phyloP scores from a whole-genome alignment of 176 grass and related monocot genomes.

The Raddia distichophylla region DNA sequence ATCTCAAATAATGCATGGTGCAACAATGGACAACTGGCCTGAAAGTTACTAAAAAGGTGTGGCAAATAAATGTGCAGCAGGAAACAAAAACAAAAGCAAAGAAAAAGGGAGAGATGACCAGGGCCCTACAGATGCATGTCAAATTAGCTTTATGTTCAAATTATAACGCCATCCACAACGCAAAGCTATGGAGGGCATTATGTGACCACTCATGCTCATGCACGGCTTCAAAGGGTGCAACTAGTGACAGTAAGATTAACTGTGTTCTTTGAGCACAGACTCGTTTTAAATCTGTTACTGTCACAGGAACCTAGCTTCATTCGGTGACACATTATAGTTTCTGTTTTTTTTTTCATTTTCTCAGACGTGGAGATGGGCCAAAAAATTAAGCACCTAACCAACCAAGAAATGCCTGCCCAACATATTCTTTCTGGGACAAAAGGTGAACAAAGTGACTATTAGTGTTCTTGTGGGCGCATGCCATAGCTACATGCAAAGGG shows the following conservation, averaged over 20 bases:
- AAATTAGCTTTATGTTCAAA: constrained; percentile 28
- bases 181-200: not conserved
- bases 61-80: constrained; percentile 33
- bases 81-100: constrained; percentile 32
- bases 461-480: constrained; percentile 60
- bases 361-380: constrained; percentile 20
- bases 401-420: constrained; percentile 27
- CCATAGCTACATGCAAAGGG: not conserved
- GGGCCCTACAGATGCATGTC: constrained; percentile 26
- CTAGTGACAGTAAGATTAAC: too few relatives aligned
- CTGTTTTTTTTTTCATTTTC: not conserved
- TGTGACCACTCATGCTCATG: not conserved
- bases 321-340: not conserved
- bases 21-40: constrained; percentile 3
- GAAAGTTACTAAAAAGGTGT: constrained; percentile 37
- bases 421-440: not conserved
- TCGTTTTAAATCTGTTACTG: not conserved
- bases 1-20: not conserved
- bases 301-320: not conserved
- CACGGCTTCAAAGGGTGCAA: not conserved
- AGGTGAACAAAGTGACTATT: constrained; percentile 8
- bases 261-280: constrained; percentile 1
- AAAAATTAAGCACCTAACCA: constrained; percentile 34
- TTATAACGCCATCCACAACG: constrained; percentile 22
- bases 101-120: not conserved